phyloP scores from a whole-genome alignment of 768 basidiomycete species.

The Hypholoma sublateritium region DNA sequence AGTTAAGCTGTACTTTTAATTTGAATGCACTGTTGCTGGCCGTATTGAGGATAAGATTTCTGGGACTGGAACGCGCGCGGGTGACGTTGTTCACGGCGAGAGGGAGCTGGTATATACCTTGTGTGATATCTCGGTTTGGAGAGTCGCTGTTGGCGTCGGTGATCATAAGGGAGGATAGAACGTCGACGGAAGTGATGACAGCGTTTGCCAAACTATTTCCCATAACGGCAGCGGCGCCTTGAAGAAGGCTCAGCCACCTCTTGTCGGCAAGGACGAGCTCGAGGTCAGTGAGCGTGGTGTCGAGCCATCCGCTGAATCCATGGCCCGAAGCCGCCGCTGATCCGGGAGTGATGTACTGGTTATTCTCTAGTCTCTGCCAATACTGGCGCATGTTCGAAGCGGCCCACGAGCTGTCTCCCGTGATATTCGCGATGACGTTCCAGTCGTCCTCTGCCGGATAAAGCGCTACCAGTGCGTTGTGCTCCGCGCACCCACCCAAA shows the following conservation, averaged over 20 bases:
- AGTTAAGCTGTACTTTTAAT: neutral
- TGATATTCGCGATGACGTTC: conserved; percentile 7
- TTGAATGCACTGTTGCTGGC: neutral
- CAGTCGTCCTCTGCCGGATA: conserved; percentile 9
- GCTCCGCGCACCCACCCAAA: conserved; percentile 9
- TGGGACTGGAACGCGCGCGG: neutral
- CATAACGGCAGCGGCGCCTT: neutral
- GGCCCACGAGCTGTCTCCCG: conserved; percentile 6
- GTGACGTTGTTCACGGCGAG: neutral
- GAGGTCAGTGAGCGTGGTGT: conserved; percentile 2
- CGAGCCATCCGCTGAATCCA: conserved; percentile 8
- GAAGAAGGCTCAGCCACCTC: conserved; percentile 1
- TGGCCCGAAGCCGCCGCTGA: neutral
- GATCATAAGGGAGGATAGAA: neutral
- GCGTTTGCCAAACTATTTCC: neutral
- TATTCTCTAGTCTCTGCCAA: conserved; percentile 7
- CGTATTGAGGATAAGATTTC: neutral
- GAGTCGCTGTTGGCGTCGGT: neutral
- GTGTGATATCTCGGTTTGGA: neutral
- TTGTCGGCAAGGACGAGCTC: neutral
- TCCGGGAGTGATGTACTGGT: conserved; percentile 4
- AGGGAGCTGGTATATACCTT: neutral
- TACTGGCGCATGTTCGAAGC: conserved; percentile 10
- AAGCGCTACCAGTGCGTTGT: conserved; percentile 8
- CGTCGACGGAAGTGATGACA: neutral